Evolutionary conservation across 73 alveolate species (phyloP), one percentile per base, ranked within the genome.

Genomic region (Paraurostyla sp.): DNA sequence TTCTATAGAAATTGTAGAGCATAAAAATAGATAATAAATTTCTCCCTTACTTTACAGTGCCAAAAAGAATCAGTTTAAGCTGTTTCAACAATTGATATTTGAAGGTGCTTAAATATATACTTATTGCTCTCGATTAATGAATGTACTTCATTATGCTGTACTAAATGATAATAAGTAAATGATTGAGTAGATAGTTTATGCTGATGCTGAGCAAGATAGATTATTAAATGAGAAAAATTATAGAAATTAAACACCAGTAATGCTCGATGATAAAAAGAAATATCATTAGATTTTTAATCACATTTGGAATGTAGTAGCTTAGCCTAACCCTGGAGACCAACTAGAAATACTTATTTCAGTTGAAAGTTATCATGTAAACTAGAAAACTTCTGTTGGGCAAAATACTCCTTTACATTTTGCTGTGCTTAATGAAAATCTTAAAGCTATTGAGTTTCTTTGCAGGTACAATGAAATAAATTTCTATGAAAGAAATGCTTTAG

Each of bases 181-280:
- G 87, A 38, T 85, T 32, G 63, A 58, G 36, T 71, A 65, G 51
- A 41, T 85, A 1, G 60, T 71, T 11, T 43, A 50, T 9, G 9
- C 50, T 33, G 93, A 85, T 71, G 93, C 93, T 33, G 93, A 85
- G 38, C 46, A 45, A 20, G 76, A 85, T 59, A 81, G 69, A 38
- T 83, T 81, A 18, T 27, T 25, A 59, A 56, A 81, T 81, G 91
- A 81, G 52, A 81, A 59, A 59, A 81, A 81, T 59, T 45, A 49
- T 22, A 81, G 71, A 81, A 81, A 81, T 36, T 29, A 58, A 58
- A 57, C 69, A 4, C 91, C 91, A 4, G 29, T 15, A 46, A 48
- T 29, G 42, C 25, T 81, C 6, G 91, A 81, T 57, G 54, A 56
- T 30, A 59, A 81, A 35, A 81, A 58, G 38, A 20, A 59, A 20